These are phyloP conservation scores for Lactifluus subvellereus DNA, from an alignment of 768 basidiomycete species.

Conservation along the genomic window DNA sequence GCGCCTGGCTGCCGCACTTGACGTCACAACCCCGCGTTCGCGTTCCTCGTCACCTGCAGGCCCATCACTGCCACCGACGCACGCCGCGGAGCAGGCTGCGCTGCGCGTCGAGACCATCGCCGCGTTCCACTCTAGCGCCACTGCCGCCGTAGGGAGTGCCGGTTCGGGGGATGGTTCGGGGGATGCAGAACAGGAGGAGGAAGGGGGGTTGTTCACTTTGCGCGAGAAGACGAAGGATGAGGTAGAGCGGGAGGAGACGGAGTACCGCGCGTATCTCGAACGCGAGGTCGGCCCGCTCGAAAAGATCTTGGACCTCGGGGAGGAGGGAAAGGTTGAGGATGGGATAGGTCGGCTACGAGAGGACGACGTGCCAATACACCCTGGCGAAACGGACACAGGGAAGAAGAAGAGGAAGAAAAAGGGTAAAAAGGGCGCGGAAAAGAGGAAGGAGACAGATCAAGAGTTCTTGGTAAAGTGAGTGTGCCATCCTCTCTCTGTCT, in stretches of 20 bases:
- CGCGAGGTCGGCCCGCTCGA: conserved; percentile 75
- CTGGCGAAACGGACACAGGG: conserved; percentile 29
- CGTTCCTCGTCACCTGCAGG: conserved; percentile 45
- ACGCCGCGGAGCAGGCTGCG: conserved; percentile 68
- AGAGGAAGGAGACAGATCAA: conserved; percentile 64
- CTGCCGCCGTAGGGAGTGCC: conserved; percentile 27
- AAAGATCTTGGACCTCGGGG: conserved; percentile 57
- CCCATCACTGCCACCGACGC: conserved; percentile 45
- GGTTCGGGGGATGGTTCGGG: conserved; percentile 32
- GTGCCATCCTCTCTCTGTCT: background rate
- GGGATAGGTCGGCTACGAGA: conserved; percentile 30
- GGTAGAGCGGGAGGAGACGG: conserved; percentile 70
- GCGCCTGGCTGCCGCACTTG: conserved; percentile 57
- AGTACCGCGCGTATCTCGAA: conserved; percentile 77
- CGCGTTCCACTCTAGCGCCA: conserved; percentile 58
- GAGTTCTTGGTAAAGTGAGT: conserved; percentile 88
- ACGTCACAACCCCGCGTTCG: conserved; percentile 53
- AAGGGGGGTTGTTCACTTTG: conserved; percentile 64
- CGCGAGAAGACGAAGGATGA: conserved; percentile 78
- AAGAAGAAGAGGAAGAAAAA: conserved; percentile 31
- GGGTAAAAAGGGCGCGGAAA: conserved; percentile 25
- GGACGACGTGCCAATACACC: conserved; percentile 27
- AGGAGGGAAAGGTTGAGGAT: conserved; percentile 24
- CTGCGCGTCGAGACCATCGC: conserved; percentile 79
- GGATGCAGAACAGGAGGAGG: conserved; percentile 41